A percentile compares a stretch with the other conserved stretches of the same genome.
Evolutionary conservation across 805 yeast genomes (phyloP).

Genomic region (Metahyphopichia silvanorum): DNA sequence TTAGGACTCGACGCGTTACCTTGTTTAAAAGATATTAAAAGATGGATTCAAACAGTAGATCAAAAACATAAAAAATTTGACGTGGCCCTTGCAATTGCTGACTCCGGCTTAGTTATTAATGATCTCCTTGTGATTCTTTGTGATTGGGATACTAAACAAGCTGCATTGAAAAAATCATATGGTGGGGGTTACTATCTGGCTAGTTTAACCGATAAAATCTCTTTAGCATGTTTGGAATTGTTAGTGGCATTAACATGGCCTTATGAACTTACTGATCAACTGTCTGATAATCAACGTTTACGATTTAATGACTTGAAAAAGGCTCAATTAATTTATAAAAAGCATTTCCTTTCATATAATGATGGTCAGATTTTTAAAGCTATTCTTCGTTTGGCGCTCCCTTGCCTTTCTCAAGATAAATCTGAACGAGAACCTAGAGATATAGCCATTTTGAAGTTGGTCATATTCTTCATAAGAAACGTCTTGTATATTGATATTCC

Average conservation of each 20-base stretch:
- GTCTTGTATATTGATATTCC: conserved; percentile 76
- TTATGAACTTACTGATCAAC: conserved; percentile 56
- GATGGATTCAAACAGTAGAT: conserved; percentile 85
- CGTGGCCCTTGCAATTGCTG: conserved; percentile 86
- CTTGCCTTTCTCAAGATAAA: conserved; percentile 50
- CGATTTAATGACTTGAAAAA: conserved; percentile 59
- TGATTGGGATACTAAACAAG: conserved; percentile 58
- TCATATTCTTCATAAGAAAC: conserved; percentile 73
- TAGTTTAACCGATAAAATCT: conserved; percentile 53
- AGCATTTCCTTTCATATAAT: conserved; percentile 53
- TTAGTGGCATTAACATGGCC: conserved; percentile 89
- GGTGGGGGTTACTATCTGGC: conserved; percentile 4
- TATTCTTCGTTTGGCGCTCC: conserved; percentile 63
- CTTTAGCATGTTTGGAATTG: conserved; percentile 71
- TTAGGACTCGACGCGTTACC: conserved; percentile 87
- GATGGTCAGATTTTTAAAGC: conserved; percentile 67
- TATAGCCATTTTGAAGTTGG: conserved; percentile 66
- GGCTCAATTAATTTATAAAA: conserved; percentile 71
- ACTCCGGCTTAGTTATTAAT: conserved; percentile 64
- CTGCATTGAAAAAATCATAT: conserved; percentile 27
- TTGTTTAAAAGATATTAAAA: conserved; percentile 80
- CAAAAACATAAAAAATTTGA: conserved; percentile 66
- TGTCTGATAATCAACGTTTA: conserved; percentile 54
- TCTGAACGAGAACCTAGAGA: conserved; percentile 67
- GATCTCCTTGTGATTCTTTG: conserved; percentile 75